Conservation (phyloP, 331 rosid genomes). For the Cydonia oblonga region DNA sequence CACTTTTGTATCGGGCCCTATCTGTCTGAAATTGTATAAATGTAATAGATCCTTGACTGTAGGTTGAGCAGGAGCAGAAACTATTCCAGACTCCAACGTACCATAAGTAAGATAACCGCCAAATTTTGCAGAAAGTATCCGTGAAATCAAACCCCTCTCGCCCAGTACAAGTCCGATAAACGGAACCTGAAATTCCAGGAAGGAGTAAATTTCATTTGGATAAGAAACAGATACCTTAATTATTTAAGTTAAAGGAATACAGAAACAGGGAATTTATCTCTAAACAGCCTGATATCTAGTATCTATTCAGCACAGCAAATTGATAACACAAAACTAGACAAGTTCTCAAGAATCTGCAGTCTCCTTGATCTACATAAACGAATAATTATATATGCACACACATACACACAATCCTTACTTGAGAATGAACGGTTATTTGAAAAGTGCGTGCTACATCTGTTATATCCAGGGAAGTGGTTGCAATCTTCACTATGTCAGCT, state of each 20-base stretch:
- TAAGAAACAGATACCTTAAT: too few species aligned
- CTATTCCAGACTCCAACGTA: conserved; percentile 55
- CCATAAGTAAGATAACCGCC: conserved; percentile 90
- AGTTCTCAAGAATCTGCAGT: too few species aligned
- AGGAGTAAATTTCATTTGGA: too few species aligned
- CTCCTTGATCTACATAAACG: too few species aligned
- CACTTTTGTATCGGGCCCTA: conserved; percentile 73
- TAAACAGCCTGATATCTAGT: too few species aligned
- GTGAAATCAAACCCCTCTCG: conserved; percentile 75
- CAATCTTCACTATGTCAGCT: conserved; percentile 90
- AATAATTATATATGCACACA: too few species aligned
- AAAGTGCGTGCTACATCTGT: conserved; percentile 70
- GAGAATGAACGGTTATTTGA: conserved; percentile 74
- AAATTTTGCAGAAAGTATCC: conserved; percentile 81
- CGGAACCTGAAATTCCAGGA: conserved; percentile 23
- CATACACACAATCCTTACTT: conserved; percentile 18
- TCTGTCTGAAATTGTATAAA: conserved; percentile 59
- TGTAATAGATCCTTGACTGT: conserved; percentile 55
- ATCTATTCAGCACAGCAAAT: too few species aligned
- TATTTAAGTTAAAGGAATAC: too few species aligned
- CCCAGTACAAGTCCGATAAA: conserved; percentile 85
- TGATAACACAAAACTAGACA: too few species aligned
- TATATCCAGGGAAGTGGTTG: conserved; percentile 77
- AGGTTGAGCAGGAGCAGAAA: conserved; percentile 95
- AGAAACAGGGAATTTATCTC: too few species aligned